A percentile compares a stretch with the other conserved stretches of the same genome.
Conservation (phyloP, 306 rosid genomes). For the Glycine tomentella region DNA sequence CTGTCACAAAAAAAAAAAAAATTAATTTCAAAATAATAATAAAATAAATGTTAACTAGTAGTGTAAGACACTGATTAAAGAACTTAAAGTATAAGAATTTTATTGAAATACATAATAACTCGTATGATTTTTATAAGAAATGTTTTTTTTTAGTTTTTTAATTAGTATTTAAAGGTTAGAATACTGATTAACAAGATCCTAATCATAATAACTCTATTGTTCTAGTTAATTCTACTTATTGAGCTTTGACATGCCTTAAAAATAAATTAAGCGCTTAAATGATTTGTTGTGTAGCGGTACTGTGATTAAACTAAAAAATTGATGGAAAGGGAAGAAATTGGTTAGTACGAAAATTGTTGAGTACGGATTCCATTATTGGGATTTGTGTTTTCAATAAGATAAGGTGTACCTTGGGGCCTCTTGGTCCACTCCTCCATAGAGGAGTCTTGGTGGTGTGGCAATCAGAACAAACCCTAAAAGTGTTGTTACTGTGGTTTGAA, state of each 20-base stretch:
- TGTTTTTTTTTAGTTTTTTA: too few relatives aligned
- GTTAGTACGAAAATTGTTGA: not conserved
- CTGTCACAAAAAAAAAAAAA: too few relatives aligned
- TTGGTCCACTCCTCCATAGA: constrained; percentile 98
- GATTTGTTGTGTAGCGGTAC: not conserved
- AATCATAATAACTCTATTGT: not conserved
- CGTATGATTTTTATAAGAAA: too few relatives aligned
- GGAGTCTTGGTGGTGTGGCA: constrained; percentile 97
- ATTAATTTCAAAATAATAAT: not conserved
- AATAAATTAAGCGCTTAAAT: not conserved
- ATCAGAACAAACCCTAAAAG: constrained; percentile 88
- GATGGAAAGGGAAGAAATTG: not conserved
- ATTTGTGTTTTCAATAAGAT: not conserved
- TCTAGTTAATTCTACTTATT: not conserved
- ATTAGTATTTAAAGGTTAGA: too few relatives aligned
- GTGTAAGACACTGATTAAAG: too few relatives aligned
- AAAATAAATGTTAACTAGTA: too few relatives aligned
- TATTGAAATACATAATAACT: too few relatives aligned
- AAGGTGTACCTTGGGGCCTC: constrained; percentile 83
- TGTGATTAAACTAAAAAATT: constrained; percentile 3
- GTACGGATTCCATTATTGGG: not conserved
- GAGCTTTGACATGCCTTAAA: not conserved
- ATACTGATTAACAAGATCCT: too few relatives aligned
- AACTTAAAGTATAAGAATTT: too few relatives aligned
- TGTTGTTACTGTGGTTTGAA: constrained; percentile 35